A percentile compares a stretch with the other conserved stretches of the same genome.
Evolutionary conservation across 2,329 filamentous ascomycete genomes (phyloP).

Genomic region (Triangularia setosa): DNA sequence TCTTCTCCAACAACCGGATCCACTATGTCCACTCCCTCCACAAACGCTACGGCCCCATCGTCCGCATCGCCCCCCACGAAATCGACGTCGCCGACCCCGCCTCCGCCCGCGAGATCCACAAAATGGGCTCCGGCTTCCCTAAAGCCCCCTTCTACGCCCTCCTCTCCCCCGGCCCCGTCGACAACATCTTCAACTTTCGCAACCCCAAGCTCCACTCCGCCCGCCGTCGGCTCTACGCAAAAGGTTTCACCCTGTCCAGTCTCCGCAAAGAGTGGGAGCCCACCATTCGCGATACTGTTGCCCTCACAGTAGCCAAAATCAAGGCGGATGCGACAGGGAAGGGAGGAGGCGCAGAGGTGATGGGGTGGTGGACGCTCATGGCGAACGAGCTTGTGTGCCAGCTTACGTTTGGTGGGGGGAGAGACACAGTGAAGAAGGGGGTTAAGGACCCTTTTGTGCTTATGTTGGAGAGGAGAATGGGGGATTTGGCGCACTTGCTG

Average conservation of each 20-base stretch:
- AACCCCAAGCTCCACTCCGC: conserved; percentile 15
- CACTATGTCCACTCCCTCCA: conserved; percentile 8
- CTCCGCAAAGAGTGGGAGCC: conserved; percentile 23
- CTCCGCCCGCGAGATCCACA: conserved; percentile 20
- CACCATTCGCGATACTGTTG: conserved; percentile 12
- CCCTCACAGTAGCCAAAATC: conserved; percentile 14
- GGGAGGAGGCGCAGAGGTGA: conserved; percentile 34
- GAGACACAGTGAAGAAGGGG: conserved; percentile 40
- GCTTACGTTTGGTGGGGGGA: conserved; percentile 44
- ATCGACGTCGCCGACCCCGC: conserved; percentile 13
- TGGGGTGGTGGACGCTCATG: conserved; percentile 45
- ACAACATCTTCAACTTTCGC: conserved; percentile 20
- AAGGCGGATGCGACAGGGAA: conserved; percentile 5
- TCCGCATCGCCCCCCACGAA: conserved; percentile 18
- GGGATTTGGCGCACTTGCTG: conserved; percentile 8
- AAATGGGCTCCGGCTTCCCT: conserved; percentile 17
- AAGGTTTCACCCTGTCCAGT: conserved; percentile 15
- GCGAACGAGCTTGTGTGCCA: conserved; percentile 42
- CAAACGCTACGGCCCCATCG: conserved; percentile 10
- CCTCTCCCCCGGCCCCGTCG: conserved; percentile 16
- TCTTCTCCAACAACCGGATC: conserved; percentile 4
- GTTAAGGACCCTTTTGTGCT: conserved; percentile 25
- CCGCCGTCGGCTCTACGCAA: conserved; percentile 21
- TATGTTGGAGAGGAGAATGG: background rate
- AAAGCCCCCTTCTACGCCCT: conserved; percentile 22